These are phyloP conservation scores for Ramularia collo-cygni DNA, from an alignment of 2,329 filamentous ascomycete genomes.

Conservation along the genomic window DNA sequence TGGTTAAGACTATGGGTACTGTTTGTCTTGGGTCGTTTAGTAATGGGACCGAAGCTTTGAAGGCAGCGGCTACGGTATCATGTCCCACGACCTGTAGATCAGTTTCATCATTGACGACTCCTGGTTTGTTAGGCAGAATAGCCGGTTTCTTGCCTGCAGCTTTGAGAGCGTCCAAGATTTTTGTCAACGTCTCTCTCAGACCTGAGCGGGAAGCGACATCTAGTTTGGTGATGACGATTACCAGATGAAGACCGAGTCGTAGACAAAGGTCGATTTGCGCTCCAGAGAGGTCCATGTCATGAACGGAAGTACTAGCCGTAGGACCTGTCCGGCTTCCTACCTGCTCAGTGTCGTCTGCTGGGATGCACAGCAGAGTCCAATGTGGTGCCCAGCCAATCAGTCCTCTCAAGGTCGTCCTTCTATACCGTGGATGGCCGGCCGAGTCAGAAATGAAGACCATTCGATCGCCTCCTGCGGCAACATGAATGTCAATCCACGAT, in stretches of 20 bases:
- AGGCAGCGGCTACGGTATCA: conserved; percentile 52
- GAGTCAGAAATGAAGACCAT: conserved; percentile 88
- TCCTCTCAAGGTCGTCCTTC: conserved; percentile 79
- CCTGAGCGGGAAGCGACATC: conserved; percentile 72
- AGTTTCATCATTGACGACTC: conserved; percentile 26
- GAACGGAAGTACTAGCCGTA: conserved; percentile 45
- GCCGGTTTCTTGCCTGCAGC: conserved; percentile 64
- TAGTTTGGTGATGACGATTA: conserved; percentile 82
- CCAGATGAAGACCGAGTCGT: conserved; percentile 68
- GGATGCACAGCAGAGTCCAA: conserved; percentile 83
- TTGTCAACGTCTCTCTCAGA: conserved; percentile 63
- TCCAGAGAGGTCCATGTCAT: conserved; percentile 64
- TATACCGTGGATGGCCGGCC: conserved; percentile 81
- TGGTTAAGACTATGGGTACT: conserved; percentile 83
- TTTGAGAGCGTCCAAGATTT: conserved; percentile 72
- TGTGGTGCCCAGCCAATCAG: conserved; percentile 95
- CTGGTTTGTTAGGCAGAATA: conserved; percentile 48
- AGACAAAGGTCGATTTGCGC: conserved; percentile 81
- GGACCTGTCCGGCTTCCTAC: conserved; percentile 35
- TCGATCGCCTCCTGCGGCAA: conserved; percentile 63
- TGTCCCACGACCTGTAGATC: conserved; percentile 52
- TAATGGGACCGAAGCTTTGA: conserved; percentile 49
- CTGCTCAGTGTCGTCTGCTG: conserved; percentile 63
- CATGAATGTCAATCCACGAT: conserved; percentile 92
- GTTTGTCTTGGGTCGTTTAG: conserved; percentile 40